A percentile compares a stretch with the other conserved stretches of the same genome.
These are phyloP conservation scores for Rhododendron simsii DNA, from an alignment of 148 eudicot species.

Conservation along the genomic window DNA sequence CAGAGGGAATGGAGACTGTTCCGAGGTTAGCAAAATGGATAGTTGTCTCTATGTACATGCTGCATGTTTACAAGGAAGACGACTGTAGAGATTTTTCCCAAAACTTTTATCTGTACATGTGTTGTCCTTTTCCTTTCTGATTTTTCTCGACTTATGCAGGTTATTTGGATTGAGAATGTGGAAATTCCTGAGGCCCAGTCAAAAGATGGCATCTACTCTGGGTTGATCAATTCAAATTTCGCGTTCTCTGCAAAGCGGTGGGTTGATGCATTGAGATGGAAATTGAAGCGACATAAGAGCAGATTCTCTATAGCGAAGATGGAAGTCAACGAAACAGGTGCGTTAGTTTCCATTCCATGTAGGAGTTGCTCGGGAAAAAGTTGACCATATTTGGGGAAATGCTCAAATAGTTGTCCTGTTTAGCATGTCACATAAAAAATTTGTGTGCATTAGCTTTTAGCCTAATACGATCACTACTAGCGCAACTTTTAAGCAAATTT, in stretches of 20 bases:
- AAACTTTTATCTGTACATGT: background rate
- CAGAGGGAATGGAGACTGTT: background rate
- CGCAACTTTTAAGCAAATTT: background rate
- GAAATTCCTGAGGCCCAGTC: background rate
- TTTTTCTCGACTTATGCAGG: background rate
- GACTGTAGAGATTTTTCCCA: background rate
- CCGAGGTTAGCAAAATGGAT: background rate
- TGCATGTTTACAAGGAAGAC: background rate
- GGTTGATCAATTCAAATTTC: background rate
- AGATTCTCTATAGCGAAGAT: background rate
- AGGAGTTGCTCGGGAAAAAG: background rate
- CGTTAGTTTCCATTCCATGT: background rate
- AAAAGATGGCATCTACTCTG: background rate
- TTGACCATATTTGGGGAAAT: background rate
- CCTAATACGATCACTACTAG: background rate
- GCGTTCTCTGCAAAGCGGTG: constrained; percentile 1
- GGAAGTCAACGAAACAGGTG: background rate
- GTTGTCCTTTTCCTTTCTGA: background rate
- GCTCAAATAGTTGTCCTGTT: background rate
- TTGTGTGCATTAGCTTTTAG: background rate
- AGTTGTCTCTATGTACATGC: background rate
- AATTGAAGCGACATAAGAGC: background rate
- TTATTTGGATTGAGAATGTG: background rate
- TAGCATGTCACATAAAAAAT: background rate
- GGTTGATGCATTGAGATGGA: constrained; percentile 1